These are phyloP conservation scores for Penicillium waksmanii DNA, from an alignment of 495 filamentous ascomycete species.

Conservation along the genomic window DNA sequence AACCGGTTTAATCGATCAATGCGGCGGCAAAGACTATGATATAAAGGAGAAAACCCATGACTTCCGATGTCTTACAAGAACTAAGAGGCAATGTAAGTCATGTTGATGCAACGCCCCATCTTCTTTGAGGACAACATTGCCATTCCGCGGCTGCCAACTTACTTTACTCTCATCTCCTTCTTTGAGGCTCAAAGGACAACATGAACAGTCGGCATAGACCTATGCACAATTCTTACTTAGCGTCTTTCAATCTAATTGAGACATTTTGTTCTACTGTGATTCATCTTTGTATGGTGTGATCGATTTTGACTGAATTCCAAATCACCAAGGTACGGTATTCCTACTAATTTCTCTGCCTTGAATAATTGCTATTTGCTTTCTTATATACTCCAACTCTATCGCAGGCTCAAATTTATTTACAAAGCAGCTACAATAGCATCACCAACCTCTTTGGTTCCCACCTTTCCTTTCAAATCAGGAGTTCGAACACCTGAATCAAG, in stretches of 20 bases:
- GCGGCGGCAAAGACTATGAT: background rate
- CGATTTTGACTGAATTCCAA: background rate
- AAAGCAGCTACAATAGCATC: constrained; percentile 78
- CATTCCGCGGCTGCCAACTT: background rate
- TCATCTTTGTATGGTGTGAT: background rate
- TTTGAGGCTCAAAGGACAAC: background rate
- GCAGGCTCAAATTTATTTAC: constrained; percentile 25
- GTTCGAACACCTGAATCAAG: constrained; percentile 77
- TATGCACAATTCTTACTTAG: too few relatives aligned
- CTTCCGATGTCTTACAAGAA: background rate
- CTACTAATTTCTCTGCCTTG: too few relatives aligned
- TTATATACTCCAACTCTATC: too few relatives aligned
- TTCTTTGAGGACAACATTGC: constrained; percentile 2
- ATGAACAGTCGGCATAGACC: background rate
- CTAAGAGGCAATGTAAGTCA: background rate
- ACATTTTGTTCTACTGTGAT: background rate
- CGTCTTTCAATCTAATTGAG: too few relatives aligned
- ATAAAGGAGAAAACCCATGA: background rate
- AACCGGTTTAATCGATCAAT: background rate
- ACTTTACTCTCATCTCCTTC: background rate
- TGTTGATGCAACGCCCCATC: background rate
- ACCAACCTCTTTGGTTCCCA: constrained; percentile 76
- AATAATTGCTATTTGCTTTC: too few relatives aligned
- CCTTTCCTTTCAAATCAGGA: constrained; percentile 75
- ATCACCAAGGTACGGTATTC: too few relatives aligned